phyloP scores from a whole-genome alignment of 2,329 filamentous ascomycete species.

The Fusarium buxicola region DNA sequence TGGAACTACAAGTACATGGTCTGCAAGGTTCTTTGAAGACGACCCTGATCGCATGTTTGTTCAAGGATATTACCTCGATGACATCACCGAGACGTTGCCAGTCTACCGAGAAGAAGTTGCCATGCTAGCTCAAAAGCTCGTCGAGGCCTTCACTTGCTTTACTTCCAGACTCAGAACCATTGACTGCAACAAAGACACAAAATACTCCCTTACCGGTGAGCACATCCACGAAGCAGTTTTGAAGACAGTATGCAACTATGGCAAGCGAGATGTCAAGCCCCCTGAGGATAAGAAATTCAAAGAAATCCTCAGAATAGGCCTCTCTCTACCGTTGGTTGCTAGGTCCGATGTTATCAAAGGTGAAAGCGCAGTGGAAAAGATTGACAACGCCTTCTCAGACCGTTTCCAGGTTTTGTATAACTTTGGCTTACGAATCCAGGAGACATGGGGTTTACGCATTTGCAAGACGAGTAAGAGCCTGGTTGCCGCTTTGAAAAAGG shows the following conservation, averaged over 20 bases:
- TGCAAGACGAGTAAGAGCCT: background rate
- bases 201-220: background rate
- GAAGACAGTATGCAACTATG: background rate
- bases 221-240: background rate
- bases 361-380: fast-evolving
- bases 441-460: background rate
- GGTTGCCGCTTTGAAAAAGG: background rate
- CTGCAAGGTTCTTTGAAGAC: background rate
- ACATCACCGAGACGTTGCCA: background rate
- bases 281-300: background rate
- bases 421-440: fast-evolving
- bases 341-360: fast-evolving
- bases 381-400: fast-evolving
- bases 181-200: fast-evolving
- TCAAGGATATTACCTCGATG: background rate
- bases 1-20: background rate
- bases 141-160: background rate
- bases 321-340: fast-evolving
- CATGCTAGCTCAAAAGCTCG: background rate
- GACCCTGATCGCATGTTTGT: background rate
- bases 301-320: fast-evolving
- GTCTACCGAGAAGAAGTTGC: fast-evolving
- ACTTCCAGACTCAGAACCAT: fast-evolving
- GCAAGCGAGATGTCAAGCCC: background rate
- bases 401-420: fast-evolving